Percentiles rank a stretch among this genome's conserved stretches.
Conservation (phyloP, 2,329 filamentous ascomycete genomes). For the Thelonectria olida region DNA sequence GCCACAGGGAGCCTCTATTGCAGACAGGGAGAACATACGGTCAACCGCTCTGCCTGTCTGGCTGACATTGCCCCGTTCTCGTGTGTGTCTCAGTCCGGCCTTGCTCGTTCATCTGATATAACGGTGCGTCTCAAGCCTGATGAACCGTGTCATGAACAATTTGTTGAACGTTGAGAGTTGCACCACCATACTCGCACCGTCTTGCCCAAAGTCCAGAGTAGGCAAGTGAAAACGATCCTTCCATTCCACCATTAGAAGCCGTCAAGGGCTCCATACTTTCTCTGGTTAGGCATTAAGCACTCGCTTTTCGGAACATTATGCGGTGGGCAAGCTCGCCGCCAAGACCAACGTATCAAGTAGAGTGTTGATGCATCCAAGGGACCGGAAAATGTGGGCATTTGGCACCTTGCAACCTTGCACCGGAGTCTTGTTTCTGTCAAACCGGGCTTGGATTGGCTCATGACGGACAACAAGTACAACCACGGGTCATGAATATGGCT, state of each 20-base stretch:
- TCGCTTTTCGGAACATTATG: conserved; percentile 38
- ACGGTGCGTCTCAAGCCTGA: neutral
- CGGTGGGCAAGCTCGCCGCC: conserved; percentile 31
- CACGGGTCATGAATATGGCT: neutral
- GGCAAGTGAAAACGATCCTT: conserved; percentile 1
- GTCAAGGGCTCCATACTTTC: conserved; percentile 16
- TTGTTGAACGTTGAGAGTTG: no score
- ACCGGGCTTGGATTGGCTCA: neutral
- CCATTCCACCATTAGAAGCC: neutral
- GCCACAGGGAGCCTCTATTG: no score
- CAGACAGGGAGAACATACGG: no score
- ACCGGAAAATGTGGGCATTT: neutral
- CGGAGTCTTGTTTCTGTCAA: neutral
- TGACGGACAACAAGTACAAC: no score
- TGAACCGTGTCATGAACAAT: no score
- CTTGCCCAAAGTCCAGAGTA: neutral
- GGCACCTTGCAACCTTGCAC: neutral
- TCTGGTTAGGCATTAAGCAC: conserved; percentile 29
- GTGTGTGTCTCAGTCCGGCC: no score
- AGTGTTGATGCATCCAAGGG: conserved; percentile 17
- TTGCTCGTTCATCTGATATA: neutral
- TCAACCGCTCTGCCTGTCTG: no score
- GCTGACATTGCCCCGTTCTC: neutral
- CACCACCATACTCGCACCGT: neutral
- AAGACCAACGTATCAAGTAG: conserved; percentile 28